phyloP scores from a whole-genome alignment of 1,284 basidiomycete genomes.

The Rhodotorula sp. region DNA sequence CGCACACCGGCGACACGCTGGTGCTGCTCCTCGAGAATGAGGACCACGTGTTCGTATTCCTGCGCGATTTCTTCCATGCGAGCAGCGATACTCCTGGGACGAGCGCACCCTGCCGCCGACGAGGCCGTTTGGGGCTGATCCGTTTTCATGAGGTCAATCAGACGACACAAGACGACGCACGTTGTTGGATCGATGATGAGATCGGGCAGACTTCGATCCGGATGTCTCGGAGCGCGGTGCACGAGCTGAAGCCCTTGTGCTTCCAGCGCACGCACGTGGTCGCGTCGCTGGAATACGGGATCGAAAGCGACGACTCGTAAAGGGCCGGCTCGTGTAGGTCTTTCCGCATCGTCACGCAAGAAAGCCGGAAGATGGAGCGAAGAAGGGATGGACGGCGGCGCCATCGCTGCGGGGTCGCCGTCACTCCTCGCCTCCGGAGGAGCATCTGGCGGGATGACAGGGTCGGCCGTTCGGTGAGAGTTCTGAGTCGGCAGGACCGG shows the following conservation, averaged over 20 bases:
- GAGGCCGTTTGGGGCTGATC: neutral
- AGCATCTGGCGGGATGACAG: neutral
- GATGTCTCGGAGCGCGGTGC: neutral
- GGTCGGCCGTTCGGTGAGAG: conserved; percentile 4
- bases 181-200: conserved; percentile 8
- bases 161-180: conserved; percentile 7
- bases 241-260: neutral
- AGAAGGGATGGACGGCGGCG: too few species aligned
- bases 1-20: neutral
- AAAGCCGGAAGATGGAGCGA: neutral
- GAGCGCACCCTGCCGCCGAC: neutral
- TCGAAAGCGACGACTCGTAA: conserved; percentile 6
- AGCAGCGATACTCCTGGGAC: too few species aligned
- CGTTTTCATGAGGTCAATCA: conserved; percentile 5
- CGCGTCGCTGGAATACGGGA: conserved; percentile 1
- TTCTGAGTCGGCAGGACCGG: neutral
- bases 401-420: too few species aligned
- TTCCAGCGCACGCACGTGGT: neutral
- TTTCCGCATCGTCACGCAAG: neutral
- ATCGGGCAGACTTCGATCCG: neutral
- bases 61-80: conserved; percentile 1
- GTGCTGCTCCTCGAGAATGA: conserved; percentile 17
- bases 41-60: conserved; percentile 8
- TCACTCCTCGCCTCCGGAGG: too few species aligned
- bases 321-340: neutral